Evolutionary conservation across 2,329 filamentous ascomycete genomes (phyloP).

Genomic region (Onygena corvina): DNA sequence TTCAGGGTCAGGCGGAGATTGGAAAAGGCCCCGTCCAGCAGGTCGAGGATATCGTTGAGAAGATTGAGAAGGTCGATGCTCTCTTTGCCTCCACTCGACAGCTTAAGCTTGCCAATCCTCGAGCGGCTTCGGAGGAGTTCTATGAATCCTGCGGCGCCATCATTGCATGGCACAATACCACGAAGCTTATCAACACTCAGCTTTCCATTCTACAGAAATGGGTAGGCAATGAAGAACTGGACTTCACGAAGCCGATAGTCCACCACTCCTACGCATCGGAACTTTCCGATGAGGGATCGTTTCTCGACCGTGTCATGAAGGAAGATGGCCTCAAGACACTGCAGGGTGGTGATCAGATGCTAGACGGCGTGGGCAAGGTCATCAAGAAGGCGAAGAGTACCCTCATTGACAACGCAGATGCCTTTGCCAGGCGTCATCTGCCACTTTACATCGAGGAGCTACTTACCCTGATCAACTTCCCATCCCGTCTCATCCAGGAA

Average conservation of each 20-base stretch:
- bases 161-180: slow-evolving; percentile 94
- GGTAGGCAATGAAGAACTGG: slow-evolving; percentile 92
- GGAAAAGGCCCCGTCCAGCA: slow-evolving; percentile 80
- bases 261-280: slow-evolving; percentile 58
- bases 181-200: slow-evolving; percentile 89
- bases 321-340: slow-evolving; percentile 89
- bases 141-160: slow-evolving; percentile 76
- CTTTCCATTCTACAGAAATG: slow-evolving; percentile 82
- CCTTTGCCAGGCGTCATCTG: slow-evolving; percentile 77
- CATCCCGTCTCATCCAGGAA: slow-evolving; percentile 87
- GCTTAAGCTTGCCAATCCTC: slow-evolving; percentile 61
- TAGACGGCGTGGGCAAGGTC: slow-evolving; percentile 68
- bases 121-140: slow-evolving; percentile 65
- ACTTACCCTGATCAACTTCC: slow-evolving; percentile 92
- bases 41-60: slow-evolving; percentile 75
- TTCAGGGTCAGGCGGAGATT: slow-evolving; percentile 83
- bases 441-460: slow-evolving; percentile 95
- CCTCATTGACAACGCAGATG: slow-evolving; percentile 70
- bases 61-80: slow-evolving; percentile 78
- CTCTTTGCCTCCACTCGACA: slow-evolving; percentile 71
- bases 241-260: slow-evolving; percentile 67
- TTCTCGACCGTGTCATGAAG: slow-evolving; percentile 87
- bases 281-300: slow-evolving; percentile 78
- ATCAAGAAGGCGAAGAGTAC: slow-evolving; percentile 91
- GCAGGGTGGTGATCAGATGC: slow-evolving; percentile 60